Evolutionary conservation across 768 basidiomycete genomes (phyloP).

Genomic region (Calocybe indica): DNA sequence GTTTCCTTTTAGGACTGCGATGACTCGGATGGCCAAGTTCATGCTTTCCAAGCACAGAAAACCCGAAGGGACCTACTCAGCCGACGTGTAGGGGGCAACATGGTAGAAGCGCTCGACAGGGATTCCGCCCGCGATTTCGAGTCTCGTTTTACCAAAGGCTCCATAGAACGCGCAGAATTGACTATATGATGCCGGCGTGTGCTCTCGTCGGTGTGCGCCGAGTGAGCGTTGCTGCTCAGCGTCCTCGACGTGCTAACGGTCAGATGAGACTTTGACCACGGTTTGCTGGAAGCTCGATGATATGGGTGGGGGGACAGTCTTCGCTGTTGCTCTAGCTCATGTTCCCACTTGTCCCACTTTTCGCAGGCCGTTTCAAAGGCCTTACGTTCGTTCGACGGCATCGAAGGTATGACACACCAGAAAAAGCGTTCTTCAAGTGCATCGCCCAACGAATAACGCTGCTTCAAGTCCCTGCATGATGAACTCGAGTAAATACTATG

Average conservation of each 20-base stretch:
- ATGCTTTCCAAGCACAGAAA: conserved; percentile 55
- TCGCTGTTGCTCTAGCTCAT: conserved; percentile 30
- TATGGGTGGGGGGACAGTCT: conserved; percentile 1
- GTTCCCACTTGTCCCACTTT: conserved; percentile 42
- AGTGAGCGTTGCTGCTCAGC: too few relatives aligned
- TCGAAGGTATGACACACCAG: conserved; percentile 36
- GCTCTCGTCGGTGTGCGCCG: too few relatives aligned
- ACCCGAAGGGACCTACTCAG: conserved; percentile 50
- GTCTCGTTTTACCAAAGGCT: neutral
- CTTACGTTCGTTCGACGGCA: conserved; percentile 44
- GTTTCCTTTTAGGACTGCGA: too few relatives aligned
- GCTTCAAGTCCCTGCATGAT: conserved; percentile 54
- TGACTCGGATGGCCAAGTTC: neutral
- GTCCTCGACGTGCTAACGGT: neutral
- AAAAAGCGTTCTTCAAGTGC: conserved; percentile 42
- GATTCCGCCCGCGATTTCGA: conserved; percentile 5
- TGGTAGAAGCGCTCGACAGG: conserved; percentile 8
- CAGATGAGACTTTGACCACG: conserved; percentile 1
- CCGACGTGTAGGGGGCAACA: conserved; percentile 25
- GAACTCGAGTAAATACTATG: neutral
- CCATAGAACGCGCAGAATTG: too few relatives aligned
- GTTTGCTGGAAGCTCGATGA: conserved; percentile 1
- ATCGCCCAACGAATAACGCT: conserved; percentile 42
- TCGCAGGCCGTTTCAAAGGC: conserved; percentile 52
- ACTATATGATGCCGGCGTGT: too few relatives aligned